Conservation (phyloP, 345 rosid genomes). For the Noccaea bulbosa region DNA sequence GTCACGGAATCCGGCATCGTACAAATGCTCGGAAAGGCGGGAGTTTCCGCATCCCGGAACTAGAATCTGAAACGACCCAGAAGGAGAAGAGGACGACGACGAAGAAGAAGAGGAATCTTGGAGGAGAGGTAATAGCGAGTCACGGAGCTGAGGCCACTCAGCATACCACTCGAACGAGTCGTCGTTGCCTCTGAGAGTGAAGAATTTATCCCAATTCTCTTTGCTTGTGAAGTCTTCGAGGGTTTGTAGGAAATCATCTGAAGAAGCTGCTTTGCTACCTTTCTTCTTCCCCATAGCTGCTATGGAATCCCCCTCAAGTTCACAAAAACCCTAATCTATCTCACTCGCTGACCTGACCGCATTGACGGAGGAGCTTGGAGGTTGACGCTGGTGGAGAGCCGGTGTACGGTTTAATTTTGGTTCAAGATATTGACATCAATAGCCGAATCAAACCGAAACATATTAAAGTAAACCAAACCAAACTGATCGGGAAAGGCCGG, state of each 20-base stretch:
- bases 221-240: conserved; percentile 94
- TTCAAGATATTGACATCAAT: not conserved
- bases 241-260: conserved; percentile 58
- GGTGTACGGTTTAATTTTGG: conserved; percentile 23
- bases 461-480: not conserved
- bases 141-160: conserved; percentile 86
- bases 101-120: conserved; percentile 18
- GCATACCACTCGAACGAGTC: conserved; percentile 98
- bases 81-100: conserved; percentile 24
- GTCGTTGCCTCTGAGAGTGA: conserved; percentile 73
- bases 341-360: not conserved
- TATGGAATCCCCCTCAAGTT: not conserved
- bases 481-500: conserved; percentile 8
- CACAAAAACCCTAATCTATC: conserved; percentile 37
- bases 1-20: conserved; percentile 72
- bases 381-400: conserved; percentile 19
- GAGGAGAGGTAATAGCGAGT: conserved; percentile 63
- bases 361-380: conserved; percentile 28
- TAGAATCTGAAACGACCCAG: conserved; percentile 59
- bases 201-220: conserved; percentile 96
- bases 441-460: not conserved
- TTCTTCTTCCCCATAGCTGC: conserved; percentile 65
- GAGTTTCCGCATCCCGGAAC: conserved; percentile 97
- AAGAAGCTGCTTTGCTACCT: conserved; percentile 45
- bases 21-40: conserved; percentile 78